Conservation (phyloP, 1,139 yeast genomes). For the Geotrichum carabidarum region DNA sequence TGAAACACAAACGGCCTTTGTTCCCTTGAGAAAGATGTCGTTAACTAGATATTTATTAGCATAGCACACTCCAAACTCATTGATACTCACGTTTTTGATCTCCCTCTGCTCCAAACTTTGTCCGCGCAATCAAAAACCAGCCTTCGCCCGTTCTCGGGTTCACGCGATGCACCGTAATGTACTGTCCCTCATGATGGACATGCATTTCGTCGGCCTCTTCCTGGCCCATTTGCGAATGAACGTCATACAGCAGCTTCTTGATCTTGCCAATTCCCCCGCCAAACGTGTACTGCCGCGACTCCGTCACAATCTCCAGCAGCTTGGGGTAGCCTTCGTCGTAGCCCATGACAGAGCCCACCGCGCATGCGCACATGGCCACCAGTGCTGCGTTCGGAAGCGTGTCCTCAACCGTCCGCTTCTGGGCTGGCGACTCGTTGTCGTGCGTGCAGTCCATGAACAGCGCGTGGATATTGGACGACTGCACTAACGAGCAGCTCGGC, state of each 20-base stretch:
- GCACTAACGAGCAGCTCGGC: constrained; percentile 43
- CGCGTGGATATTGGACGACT: constrained; percentile 77
- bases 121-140: constrained; percentile 81
- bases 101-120: constrained; percentile 53
- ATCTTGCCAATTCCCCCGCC: constrained; percentile 69
- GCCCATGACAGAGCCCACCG: constrained; percentile 92
- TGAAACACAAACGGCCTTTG: constrained; percentile 55
- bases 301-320: constrained; percentile 75
- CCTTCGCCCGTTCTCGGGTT: constrained; percentile 84
- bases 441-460: constrained; percentile 97
- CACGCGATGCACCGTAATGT: constrained; percentile 80
- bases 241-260: constrained; percentile 52
- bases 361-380: constrained; percentile 88
- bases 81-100: constrained; percentile 31
- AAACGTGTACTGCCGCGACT: constrained; percentile 58
- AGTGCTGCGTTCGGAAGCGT: constrained; percentile 94
- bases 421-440: constrained; percentile 85
- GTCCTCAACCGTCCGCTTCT: constrained; percentile 88
- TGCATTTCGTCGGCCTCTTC: constrained; percentile 82
- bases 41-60: constrained; percentile 49
- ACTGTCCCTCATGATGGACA: constrained; percentile 90
- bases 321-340: constrained; percentile 88
- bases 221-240: constrained; percentile 65
- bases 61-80: too few relatives aligned
- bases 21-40: constrained; percentile 62